A percentile compares a stretch with the other conserved stretches of the same genome.
phyloP scores from a whole-genome alignment of 768 basidiomycete species.

The Fomitopsis serialis region DNA sequence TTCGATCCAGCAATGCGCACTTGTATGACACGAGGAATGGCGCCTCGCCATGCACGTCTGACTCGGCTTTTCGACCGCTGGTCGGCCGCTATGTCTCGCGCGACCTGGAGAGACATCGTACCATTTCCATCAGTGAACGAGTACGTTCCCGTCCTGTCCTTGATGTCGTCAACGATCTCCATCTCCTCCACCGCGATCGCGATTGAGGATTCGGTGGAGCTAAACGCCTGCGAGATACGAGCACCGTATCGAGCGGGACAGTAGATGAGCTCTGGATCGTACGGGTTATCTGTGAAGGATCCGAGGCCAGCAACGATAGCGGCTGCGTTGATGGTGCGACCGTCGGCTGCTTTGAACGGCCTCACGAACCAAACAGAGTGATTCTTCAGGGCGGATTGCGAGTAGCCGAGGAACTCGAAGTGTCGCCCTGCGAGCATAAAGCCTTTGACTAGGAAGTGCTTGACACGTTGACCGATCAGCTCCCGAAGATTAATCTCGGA shows the following conservation, averaged over 20 bases:
- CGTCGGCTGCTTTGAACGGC: slow-evolving; percentile 36
- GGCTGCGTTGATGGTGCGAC: slow-evolving; percentile 31
- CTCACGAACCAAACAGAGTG: slow-evolving; percentile 62
- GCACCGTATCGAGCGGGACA: slow-evolving; percentile 72
- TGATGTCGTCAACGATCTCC: slow-evolving; percentile 40
- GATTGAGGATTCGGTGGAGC: slow-evolving; percentile 60
- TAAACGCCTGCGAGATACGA: slow-evolving; percentile 69
- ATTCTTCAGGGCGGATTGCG: slow-evolving; percentile 64
- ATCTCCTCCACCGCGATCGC: slow-evolving; percentile 35
- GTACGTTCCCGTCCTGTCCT: slow-evolving; percentile 27
- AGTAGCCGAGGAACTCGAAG: slow-evolving; percentile 67
- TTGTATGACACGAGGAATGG: slow-evolving; percentile 48
- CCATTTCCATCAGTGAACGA: slow-evolving; percentile 72
- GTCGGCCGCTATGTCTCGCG: slow-evolving; percentile 40
- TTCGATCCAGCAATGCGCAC: slow-evolving; percentile 62
- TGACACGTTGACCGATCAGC: slow-evolving; percentile 47
- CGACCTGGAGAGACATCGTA: slow-evolving; percentile 50
- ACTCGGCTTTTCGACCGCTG: slow-evolving; percentile 29
- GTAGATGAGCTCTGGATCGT: slow-evolving; percentile 40
- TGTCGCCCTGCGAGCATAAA: slow-evolving; percentile 46
- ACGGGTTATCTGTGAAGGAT: slow-evolving; percentile 40
- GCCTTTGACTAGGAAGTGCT: slow-evolving; percentile 37
- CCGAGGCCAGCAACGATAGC: slow-evolving; percentile 53
- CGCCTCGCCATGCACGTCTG: slow-evolving; percentile 27
- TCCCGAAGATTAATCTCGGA: slow-evolving; percentile 47